Evolutionary conservation across 2,329 filamentous ascomycete species (phyloP), one percentile per base, ranked within the genome.

Genomic region (Capronia coronata): DNA sequence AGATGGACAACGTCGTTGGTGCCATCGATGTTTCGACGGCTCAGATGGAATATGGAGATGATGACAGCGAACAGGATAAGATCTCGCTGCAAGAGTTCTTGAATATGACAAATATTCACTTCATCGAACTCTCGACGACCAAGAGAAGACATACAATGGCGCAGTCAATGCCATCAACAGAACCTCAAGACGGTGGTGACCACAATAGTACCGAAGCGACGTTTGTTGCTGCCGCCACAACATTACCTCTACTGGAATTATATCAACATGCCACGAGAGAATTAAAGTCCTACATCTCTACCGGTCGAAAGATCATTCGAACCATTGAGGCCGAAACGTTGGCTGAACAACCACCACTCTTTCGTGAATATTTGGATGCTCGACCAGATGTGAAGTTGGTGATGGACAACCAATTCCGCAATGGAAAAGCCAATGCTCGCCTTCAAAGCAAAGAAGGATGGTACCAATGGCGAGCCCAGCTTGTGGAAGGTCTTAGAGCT

Each of bases 71-170:
- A 37, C 66, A 70, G 4, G 76, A 80, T n/a, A 74, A 73, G 18
- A 89, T 95, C 46, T 85, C 90, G 39, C 75, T 98, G 2, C 88
- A 95, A 60, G 86, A 95, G 46, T 98, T 98, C 68, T 72, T 98
- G 38, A 87, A 94, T 55, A 83, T 95, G 81, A 96, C 91, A 2
- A 94, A 87, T 51, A 95, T 98, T 62, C 87, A 90, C 46, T 98
- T 98, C 70, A 96, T 98, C 86, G 93, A 98, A 65, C 75, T 98
- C 43, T 95, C 85, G n/a, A 95, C 91, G 0, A 96, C 90, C 1
- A 97, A 97, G 66, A 78, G 91, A 58, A 79, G 93, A 48, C 86
- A 94, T 61, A 97, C 91, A 0, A 82, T 84, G 50, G 57, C 50
- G 37, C 56, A 51, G 48, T 56, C 45, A 16, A 19, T 49, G 37